phyloP scores from a whole-genome alignment of 2,329 filamentous ascomycete genomes.

The Scedosporium minutisporum region DNA sequence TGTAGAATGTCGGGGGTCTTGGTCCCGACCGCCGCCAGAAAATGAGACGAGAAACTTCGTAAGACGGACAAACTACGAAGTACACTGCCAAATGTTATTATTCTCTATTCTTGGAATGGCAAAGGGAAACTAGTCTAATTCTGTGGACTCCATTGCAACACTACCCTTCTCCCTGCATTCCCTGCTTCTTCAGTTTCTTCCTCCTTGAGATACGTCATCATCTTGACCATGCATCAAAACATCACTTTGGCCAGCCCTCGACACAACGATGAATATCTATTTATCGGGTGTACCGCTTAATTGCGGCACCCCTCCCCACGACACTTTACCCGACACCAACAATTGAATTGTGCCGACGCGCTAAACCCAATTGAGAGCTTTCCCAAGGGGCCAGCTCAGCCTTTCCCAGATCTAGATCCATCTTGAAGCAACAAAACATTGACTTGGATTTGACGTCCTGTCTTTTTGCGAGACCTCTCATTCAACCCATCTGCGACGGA shows the following conservation, averaged over 20 bases:
- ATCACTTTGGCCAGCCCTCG: too few species aligned
- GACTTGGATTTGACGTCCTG: neutral
- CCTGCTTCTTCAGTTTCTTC: too few species aligned
- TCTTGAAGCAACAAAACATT: constrained; percentile 1
- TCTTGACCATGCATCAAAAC: too few species aligned
- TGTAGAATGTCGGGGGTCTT: neutral
- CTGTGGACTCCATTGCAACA: too few species aligned
- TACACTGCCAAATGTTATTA: neutral
- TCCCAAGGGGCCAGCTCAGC: constrained; percentile 18
- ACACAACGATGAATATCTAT: neutral
- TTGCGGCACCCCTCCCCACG: neutral
- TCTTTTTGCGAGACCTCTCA: neutral
- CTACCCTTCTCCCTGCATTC: too few species aligned
- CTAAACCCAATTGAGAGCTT: constrained; percentile 12
- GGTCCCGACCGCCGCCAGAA: neutral
- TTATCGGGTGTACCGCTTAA: neutral
- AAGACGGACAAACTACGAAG: neutral
- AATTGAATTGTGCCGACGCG: neutral
- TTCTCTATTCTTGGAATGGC: too few species aligned
- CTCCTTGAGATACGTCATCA: too few species aligned
- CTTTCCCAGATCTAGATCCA: constrained; percentile 8
- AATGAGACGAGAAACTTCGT: neutral
- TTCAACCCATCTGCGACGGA: neutral
- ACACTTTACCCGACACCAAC: neutral
- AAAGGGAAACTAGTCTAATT: too few species aligned